These are phyloP conservation scores for Zea luxurians DNA, from an alignment of 176 grass and related monocot species.

Conservation along the genomic window DNA sequence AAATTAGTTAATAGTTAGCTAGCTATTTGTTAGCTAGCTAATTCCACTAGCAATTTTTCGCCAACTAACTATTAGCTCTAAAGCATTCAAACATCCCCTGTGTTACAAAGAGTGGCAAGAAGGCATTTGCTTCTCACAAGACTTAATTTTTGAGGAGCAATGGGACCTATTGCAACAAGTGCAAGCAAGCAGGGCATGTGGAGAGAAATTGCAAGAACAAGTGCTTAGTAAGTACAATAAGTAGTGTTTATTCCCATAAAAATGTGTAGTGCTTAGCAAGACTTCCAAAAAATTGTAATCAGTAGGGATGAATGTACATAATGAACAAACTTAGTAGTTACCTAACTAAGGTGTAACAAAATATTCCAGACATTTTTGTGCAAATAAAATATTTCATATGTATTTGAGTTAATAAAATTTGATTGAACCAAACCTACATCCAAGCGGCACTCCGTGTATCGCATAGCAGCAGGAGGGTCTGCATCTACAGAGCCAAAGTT, in stretches of 20 bases:
- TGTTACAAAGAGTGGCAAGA: too few species aligned
- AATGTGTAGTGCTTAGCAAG: neutral
- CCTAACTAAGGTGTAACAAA: constrained; percentile 5
- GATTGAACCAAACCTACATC: constrained; percentile 67
- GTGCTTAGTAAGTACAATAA: constrained; percentile 2
- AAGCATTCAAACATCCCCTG: too few species aligned
- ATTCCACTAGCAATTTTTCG: too few species aligned
- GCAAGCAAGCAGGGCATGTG: too few species aligned
- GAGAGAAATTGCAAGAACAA: too few species aligned
- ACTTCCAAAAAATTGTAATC: neutral
- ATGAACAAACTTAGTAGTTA: constrained; percentile 13
- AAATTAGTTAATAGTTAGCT: too few species aligned
- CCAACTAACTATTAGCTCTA: too few species aligned
- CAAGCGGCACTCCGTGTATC: constrained; percentile 96
- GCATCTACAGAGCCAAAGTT: constrained; percentile 98
- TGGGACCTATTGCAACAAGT: too few species aligned
- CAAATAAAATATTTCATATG: neutral
- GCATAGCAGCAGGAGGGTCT: constrained; percentile 96
- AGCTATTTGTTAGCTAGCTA: too few species aligned
- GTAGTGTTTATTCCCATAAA: neutral
- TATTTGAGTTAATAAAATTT: constrained; percentile 32
- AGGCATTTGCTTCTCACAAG: too few species aligned
- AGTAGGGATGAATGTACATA: neutral
- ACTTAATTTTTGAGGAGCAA: too few species aligned
- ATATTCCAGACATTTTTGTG: neutral